Conservation (phyloP, 768 basidiomycete genomes). For the Glaciozyma antarctica region DNA sequence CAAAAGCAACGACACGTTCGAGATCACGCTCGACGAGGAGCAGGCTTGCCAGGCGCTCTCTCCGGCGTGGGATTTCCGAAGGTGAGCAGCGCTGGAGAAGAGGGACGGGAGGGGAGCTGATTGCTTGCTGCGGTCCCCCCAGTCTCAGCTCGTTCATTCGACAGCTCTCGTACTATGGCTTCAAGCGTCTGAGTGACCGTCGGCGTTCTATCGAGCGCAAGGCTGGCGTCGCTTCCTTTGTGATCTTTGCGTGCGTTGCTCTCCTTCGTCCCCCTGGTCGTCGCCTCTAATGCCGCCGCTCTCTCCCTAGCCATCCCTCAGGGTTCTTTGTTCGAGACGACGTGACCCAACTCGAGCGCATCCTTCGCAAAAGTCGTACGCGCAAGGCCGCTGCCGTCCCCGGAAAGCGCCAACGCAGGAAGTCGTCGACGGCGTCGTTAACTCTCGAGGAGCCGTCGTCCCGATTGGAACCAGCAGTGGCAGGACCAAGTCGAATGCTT, state of each 20-base stretch:
- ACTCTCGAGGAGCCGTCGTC: neutral
- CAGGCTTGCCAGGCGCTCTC: slow-evolving; percentile 13
- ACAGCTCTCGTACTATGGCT: slow-evolving; percentile 20
- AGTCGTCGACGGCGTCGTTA: neutral
- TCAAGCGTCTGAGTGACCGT: slow-evolving; percentile 24
- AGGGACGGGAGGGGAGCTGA: neutral
- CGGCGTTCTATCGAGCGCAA: slow-evolving; percentile 14
- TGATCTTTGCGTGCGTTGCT: neutral
- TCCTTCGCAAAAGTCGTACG: neutral
- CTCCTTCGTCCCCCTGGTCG: neutral
- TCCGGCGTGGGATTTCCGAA: slow-evolving; percentile 23
- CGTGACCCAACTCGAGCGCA: neutral
- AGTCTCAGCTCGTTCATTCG: slow-evolving; percentile 24
- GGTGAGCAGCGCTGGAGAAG: neutral
- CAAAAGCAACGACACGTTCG: slow-evolving; percentile 24
- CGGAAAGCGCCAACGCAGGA: neutral
- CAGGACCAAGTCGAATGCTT: too few relatives aligned
- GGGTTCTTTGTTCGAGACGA: neutral
- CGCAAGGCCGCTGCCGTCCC: neutral
- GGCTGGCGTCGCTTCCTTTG: neutral
- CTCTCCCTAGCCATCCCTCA: neutral
- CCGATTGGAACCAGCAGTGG: neutral
- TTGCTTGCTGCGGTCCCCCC: neutral
- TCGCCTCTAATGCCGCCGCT: neutral
- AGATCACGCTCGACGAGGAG: slow-evolving; percentile 18